Conservation (phyloP, 768 basidiomycete species). For the Clitopilus passeckerianus region DNA sequence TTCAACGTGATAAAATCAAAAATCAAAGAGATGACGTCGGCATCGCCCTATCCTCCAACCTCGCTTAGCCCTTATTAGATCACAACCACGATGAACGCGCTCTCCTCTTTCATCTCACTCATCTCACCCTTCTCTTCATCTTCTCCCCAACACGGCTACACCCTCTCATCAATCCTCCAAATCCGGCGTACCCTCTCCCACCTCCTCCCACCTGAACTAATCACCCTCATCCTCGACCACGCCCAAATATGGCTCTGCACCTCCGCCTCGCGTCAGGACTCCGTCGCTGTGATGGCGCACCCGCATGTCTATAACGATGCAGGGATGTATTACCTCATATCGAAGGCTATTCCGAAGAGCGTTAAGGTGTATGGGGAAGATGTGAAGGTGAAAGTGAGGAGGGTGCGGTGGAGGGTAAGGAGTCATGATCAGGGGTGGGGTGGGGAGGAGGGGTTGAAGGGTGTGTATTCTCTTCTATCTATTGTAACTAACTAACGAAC, state of each 20-base stretch:
- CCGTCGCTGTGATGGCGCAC: not conserved
- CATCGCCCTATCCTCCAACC: too few species aligned
- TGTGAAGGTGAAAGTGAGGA: not conserved
- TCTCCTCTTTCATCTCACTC: too few species aligned
- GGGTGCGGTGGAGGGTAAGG: conserved; percentile 1
- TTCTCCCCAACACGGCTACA: not conserved
- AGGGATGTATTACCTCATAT: not conserved
- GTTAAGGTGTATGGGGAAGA: not conserved
- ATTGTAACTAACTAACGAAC: too few species aligned
- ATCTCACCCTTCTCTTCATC: too few species aligned
- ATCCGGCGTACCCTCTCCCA: not conserved
- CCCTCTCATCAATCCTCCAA: not conserved
- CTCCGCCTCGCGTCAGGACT: too few species aligned
- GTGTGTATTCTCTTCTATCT: not conserved
- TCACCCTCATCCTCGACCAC: not conserved
- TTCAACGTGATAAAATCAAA: too few species aligned
- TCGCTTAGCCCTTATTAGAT: too few species aligned
- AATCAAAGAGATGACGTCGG: too few species aligned
- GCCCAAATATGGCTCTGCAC: not conserved
- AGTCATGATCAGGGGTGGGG: conserved; percentile 14
- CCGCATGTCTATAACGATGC: not conserved
- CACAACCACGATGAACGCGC: too few species aligned
- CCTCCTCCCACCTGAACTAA: not conserved
- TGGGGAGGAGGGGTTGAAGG: not conserved
- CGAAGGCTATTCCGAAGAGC: not conserved